phyloP scores from a whole-genome alignment of 1,284 basidiomycete genomes.

The Blastosporella zonata region DNA sequence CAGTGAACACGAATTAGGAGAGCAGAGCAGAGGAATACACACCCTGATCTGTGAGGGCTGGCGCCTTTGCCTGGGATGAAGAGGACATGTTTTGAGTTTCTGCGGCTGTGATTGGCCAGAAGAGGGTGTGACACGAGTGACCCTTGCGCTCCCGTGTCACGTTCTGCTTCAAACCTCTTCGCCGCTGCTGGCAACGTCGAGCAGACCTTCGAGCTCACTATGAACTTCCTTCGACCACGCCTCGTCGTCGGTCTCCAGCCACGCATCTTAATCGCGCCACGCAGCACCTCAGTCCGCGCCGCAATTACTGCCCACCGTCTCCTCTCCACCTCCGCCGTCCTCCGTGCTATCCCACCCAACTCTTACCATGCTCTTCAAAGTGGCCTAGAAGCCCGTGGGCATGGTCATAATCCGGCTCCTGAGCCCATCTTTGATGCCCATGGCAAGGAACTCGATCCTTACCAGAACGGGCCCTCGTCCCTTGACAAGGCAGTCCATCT shows the following conservation, averaged over 20 bases:
- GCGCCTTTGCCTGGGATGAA: constrained; percentile 40
- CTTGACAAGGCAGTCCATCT: constrained; percentile 94
- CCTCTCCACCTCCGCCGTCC: constrained; percentile 37
- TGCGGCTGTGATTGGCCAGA: constrained; percentile 48
- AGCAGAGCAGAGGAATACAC: constrained; percentile 25
- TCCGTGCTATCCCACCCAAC: constrained; percentile 29
- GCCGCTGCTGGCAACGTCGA: constrained; percentile 36
- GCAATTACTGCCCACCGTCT: constrained; percentile 46
- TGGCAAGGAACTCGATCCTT: constrained; percentile 59
- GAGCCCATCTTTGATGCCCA: constrained; percentile 36
- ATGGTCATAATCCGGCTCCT: constrained; percentile 22
- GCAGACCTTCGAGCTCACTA: constrained; percentile 38
- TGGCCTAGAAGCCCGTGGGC: constrained; percentile 37
- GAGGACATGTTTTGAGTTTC: constrained; percentile 43
- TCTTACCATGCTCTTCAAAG: constrained; percentile 34
- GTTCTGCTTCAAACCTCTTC: constrained; percentile 25
- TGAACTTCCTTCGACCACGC: constrained; percentile 47
- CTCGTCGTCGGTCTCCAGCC: constrained; percentile 37
- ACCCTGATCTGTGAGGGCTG: constrained; percentile 69
- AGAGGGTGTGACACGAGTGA: constrained; percentile 32
- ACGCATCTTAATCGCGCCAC: constrained; percentile 24
- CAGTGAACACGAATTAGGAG: constrained; percentile 32
- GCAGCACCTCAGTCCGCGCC: constrained; percentile 29
- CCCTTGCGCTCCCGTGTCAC: constrained; percentile 36
- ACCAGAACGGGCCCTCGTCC: constrained; percentile 80